These are phyloP conservation scores for Dittrichia graveolens DNA, from an alignment of 129 eudicot species.

Conservation along the genomic window DNA sequence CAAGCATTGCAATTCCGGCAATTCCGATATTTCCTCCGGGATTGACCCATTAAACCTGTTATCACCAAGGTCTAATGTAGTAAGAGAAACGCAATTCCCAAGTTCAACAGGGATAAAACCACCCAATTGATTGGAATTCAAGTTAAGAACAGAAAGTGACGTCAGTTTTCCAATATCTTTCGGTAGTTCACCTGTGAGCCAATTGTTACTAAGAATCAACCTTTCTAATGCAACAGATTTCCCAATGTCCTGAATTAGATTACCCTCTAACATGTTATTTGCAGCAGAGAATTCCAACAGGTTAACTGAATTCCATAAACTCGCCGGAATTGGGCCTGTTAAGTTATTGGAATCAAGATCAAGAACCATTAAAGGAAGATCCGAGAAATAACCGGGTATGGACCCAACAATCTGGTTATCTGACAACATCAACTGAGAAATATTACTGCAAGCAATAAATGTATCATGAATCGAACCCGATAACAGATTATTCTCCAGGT, in stretches of 20 bases:
- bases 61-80: slow-evolving; percentile 57
- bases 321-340: slow-evolving; percentile 51
- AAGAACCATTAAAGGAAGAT: slow-evolving; percentile 61
- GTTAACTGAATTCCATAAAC: slow-evolving; percentile 49
- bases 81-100: slow-evolving; percentile 51
- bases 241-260: slow-evolving; percentile 45
- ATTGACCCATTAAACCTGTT: slow-evolving; percentile 58
- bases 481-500: slow-evolving; percentile 56
- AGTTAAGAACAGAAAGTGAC: slow-evolving; percentile 52
- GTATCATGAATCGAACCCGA: slow-evolving; percentile 56
- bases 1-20: slow-evolving; percentile 62
- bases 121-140: slow-evolving; percentile 51
- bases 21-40: slow-evolving; percentile 46
- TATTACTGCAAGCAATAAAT: slow-evolving; percentile 50
- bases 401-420: slow-evolving; percentile 58
- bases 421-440: slow-evolving; percentile 51
- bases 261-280: slow-evolving; percentile 56
- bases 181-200: slow-evolving; percentile 52
- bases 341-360: slow-evolving; percentile 76
- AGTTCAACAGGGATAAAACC: slow-evolving; percentile 58
- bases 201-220: slow-evolving; percentile 52
- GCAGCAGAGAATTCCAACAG: slow-evolving; percentile 75
- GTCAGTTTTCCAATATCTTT: slow-evolving; percentile 49
- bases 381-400: slow-evolving; percentile 55
- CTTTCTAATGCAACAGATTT: slow-evolving; percentile 44